Conservation (phyloP, 2,329 filamentous ascomycete genomes). For the Xylaria hypoxylon region DNA sequence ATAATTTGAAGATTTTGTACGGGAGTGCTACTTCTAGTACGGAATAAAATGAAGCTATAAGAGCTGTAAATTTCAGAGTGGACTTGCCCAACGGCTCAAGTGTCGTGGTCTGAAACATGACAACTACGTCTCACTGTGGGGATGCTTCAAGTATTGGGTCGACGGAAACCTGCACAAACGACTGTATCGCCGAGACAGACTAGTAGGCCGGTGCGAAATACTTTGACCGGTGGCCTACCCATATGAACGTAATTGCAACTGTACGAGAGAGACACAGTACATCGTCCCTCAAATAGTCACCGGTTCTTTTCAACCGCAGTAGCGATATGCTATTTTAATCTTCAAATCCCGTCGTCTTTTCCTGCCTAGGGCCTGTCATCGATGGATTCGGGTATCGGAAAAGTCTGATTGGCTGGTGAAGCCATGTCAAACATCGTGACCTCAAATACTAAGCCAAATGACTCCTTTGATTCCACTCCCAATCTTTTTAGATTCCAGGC, state of each 20-base stretch:
- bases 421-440: slow-evolving; percentile 33
- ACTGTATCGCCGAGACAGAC: slow-evolving; percentile 47
- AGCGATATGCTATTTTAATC: slow-evolving; percentile 32
- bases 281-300: slow-evolving; percentile 25
- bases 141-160: slow-evolving; percentile 49
- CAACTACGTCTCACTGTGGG: slow-evolving; percentile 41
- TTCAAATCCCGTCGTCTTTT: slow-evolving; percentile 36
- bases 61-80: slow-evolving; percentile 25
- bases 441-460: slow-evolving; percentile 11
- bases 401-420: slow-evolving; percentile 32
- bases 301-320: slow-evolving; percentile 7
- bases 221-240: slow-evolving; percentile 29
- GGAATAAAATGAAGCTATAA: slow-evolving; percentile 15
- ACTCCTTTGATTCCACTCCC: slow-evolving; percentile 11
- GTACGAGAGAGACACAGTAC: slow-evolving; percentile 50
- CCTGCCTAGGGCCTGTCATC: slow-evolving; percentile 24
- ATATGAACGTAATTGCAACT: slow-evolving; percentile 49
- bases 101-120: slow-evolving; percentile 45
- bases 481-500: slow-evolving; percentile 22
- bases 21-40: slow-evolving; percentile 10
- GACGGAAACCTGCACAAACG: slow-evolving; percentile 57
- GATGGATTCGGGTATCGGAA: slow-evolving; percentile 34
- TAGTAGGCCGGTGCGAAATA: slow-evolving; percentile 33
- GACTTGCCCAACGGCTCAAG: slow-evolving; percentile 39
- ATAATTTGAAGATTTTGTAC: background rate